Evolutionary conservation across 371 early-diverging fungal genomes (phyloP), one percentile per base, ranked within the genome.

Genomic region (Dichotomocladium elegans): DNA sequence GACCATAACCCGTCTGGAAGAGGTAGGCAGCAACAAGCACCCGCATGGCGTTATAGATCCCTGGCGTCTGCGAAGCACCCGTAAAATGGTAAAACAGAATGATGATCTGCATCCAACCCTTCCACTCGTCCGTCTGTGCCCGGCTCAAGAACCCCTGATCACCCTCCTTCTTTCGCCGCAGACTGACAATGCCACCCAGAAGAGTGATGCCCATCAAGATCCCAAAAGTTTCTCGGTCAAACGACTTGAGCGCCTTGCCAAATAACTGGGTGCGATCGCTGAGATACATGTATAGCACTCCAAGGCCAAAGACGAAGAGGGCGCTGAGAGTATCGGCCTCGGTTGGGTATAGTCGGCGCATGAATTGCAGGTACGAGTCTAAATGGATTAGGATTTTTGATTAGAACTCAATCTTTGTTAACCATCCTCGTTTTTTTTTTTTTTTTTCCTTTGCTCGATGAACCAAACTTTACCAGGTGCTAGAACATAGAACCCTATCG

Each of bases 21-120:
- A 91, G 69, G 50, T 89, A 89, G 34, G 82, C 79, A 21, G 87
- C 89, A 8, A 89, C 89, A 35, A 89, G 64, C 33, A 83, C 63
- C 14, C 89, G 83, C n/a, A 89, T 81, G 3, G 79, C 74, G 49
- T 85, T 85, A 65, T 91, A 89, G 28, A 90, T 80, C 2, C 74
- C 77, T 5, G 82, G 44, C n/a, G 80, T 71, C 19, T 66, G 64
- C 3, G 87, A 87, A 0, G 86, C 88, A 19, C 85, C 88, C 27
- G 75, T 63, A 53, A 83, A 83, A 63, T 89, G 89, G 61, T 88
- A 88, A n/a, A 83, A 64, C 11, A 91, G 68, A 34, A 91, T 87
- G 22, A 82, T 68, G 15, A 89, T 60, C 69, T 89, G 89, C 90
- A 91, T 89, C 90, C 90, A 89, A 3, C 91, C 91, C 57, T 88